A percentile compares a stretch with the other conserved stretches of the same genome.
phyloP scores from a whole-genome alignment of 805 yeast species.

The Monosporozyma servazzii region DNA sequence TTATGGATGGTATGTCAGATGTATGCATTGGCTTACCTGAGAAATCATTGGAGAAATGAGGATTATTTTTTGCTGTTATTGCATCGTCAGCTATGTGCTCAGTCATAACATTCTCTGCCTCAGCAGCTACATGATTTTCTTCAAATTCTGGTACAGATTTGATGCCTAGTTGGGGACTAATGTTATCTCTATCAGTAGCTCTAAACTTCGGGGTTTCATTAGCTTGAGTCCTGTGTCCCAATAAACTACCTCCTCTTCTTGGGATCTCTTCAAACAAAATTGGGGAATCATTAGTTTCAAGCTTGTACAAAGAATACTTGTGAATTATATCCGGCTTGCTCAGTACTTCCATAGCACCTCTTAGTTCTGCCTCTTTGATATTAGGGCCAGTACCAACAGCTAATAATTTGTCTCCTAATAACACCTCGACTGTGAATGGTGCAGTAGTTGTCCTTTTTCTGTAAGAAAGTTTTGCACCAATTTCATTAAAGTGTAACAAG shows the following conservation, averaged over 20 bases:
- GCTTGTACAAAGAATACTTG: conserved; percentile 32
- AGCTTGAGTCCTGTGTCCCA: neutral
- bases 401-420: conserved; percentile 43
- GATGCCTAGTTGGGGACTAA: neutral
- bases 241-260: neutral
- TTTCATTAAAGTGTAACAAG: conserved; percentile 34
- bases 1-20: neutral
- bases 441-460: conserved; percentile 21
- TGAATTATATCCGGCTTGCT: conserved; percentile 44
- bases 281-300: conserved; percentile 5
- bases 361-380: conserved; percentile 60
- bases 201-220: neutral
- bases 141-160: neutral
- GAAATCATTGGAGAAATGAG: neutral
- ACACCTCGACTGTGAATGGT: conserved; percentile 53
- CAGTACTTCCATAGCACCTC: conserved; percentile 76
- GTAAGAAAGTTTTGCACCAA: conserved; percentile 12
- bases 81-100: neutral
- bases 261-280: neutral
- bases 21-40: neutral
- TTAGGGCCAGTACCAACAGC: conserved; percentile 63
- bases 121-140: neutral
- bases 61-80: neutral
- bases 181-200: neutral
- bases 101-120: neutral